These are phyloP conservation scores for Citrus sp. DNA, from an alignment of 345 rosid species.

Conservation along the genomic window DNA sequence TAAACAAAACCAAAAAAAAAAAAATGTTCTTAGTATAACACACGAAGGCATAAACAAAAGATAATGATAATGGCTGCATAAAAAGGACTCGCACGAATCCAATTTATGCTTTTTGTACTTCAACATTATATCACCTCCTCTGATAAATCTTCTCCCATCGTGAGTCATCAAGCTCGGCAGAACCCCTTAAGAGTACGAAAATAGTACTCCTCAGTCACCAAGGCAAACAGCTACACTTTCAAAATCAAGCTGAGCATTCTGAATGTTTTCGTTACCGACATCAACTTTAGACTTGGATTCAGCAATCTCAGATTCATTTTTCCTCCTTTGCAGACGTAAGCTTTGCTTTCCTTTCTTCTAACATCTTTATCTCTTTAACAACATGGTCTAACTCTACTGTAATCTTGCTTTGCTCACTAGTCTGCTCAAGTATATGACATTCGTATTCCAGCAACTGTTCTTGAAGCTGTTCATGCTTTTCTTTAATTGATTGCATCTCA, in stretches of 20 bases:
- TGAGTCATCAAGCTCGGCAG: not conserved
- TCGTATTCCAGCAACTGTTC: conserved; percentile 4
- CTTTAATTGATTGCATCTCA: conserved; percentile 24
- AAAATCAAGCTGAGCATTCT: not conserved
- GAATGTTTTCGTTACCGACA: not conserved
- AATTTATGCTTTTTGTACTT: not conserved
- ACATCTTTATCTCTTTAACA: too few relatives aligned
- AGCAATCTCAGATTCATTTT: conserved; percentile 16
- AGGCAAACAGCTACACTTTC: not conserved
- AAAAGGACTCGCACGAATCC: not conserved
- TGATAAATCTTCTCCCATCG: not conserved
- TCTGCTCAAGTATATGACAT: conserved; percentile 7
- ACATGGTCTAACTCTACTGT: not conserved
- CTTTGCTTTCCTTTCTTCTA: conserved; percentile 7
- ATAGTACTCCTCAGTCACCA: not conserved
- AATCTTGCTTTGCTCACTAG: conserved; percentile 3
- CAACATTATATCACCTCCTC: not conserved
- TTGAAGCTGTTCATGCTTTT: conserved; percentile 14
- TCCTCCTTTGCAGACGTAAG: conserved; percentile 7
- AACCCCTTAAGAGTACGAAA: too few relatives aligned
- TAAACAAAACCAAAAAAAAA: too few relatives aligned
- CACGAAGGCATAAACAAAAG: not conserved
- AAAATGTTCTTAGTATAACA: too few relatives aligned
- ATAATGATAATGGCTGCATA: not conserved
- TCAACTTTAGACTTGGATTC: not conserved